Conservation (phyloP, 805 yeast species). For the Nakazawaea ernobii region DNA sequence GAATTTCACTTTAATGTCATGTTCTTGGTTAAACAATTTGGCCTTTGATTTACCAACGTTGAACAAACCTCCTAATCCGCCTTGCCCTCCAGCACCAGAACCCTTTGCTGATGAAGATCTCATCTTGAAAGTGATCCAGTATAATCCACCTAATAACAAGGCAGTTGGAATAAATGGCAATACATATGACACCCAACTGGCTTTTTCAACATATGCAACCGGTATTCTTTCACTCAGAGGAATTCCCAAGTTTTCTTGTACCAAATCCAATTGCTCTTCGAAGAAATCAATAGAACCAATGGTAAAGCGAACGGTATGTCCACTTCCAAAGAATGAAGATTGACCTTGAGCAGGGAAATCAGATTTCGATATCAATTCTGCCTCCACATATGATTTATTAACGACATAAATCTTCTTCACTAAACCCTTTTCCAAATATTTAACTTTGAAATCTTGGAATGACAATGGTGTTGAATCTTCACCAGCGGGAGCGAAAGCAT, state of each 20-base stretch:
- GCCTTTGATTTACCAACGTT: conserved; percentile 88
- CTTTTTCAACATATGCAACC: conserved; percentile 70
- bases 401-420: conserved; percentile 73
- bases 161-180: conserved; percentile 85
- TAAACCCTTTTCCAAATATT: conserved; percentile 68
- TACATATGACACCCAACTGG: conserved; percentile 55
- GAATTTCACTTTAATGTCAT: conserved; percentile 75
- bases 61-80: conserved; percentile 78
- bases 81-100: conserved; percentile 27
- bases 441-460: conserved; percentile 85
- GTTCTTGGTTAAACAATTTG: conserved; percentile 75
- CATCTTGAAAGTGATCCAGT: conserved; percentile 59
- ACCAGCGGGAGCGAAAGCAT: neutral
- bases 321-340: conserved; percentile 9
- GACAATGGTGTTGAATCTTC: conserved; percentile 43
- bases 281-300: conserved; percentile 89
- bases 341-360: conserved; percentile 23
- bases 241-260: conserved; percentile 65
- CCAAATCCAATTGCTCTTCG: conserved; percentile 70
- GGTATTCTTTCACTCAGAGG: conserved; percentile 69
- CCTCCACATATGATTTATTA: conserved; percentile 70
- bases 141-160: conserved; percentile 80
- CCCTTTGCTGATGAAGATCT: conserved; percentile 41
- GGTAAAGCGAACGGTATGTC: conserved; percentile 44
- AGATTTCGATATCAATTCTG: conserved; percentile 35